Evolutionary conservation across 331 rosid genomes (phyloP), one percentile per base, ranked within the genome.

Genomic region (Phaseolus coccineus): DNA sequence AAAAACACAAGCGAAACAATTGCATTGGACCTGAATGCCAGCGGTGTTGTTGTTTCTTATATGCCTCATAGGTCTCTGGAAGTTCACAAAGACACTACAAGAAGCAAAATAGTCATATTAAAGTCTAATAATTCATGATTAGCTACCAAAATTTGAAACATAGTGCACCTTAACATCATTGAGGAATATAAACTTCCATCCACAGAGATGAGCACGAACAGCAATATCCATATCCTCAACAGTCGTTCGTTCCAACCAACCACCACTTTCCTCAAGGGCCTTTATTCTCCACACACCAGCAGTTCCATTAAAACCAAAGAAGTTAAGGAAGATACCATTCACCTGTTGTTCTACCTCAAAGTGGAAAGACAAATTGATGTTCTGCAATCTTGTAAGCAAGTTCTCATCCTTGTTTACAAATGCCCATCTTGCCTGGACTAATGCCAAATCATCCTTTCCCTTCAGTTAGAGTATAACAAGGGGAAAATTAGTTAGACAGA

Each of bases 21-120:
- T 96, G 99, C 99, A 96, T 96, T 46, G 99, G 99, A 76, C 99
- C 99, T 4, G 99, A 96, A 96, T 96, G 99, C 99, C 99, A 96
- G 63, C 97, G 98, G 74, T 96, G 96, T 74, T 96, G 99, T 87
- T 96, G 99, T 80, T 96, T 93, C 83, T 93, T 96, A 87, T 96
- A 93, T 22, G 99, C 99, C 75, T 91, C 98, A 14, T 91, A 96
- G 77, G 99, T 91, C 92, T 96, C 99, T 11, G 98, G 99, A 83
- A 96, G 99, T 81, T 96, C 98, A 87, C 99, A 96, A 74, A 93
- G 98, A 89, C 99, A 93, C 99, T 96, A 90, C 78, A 83, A 85
- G 58, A 82, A 67, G 59, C 73, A 69, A 51, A 76, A 51, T 55
- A 74, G 42, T 80, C 79, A 70, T 59, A 79, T 85, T 81, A 85